Evolutionary conservation across 129 eudicot genomes (phyloP), one percentile per base, ranked within the genome.

Genomic region (Tagetes patula): DNA sequence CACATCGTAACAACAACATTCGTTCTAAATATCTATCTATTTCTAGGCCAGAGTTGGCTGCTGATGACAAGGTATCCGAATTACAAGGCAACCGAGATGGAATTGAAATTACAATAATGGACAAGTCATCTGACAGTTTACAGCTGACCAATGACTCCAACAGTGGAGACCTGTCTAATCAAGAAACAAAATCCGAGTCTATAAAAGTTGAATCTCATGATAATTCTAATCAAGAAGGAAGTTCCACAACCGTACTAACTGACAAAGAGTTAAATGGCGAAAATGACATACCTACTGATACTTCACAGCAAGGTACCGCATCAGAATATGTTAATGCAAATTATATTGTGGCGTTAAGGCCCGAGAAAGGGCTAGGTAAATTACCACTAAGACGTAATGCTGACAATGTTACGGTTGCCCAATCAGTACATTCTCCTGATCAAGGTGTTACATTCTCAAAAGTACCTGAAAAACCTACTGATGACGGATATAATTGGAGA

Each of bases 401-500:
- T 55, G 96, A 92, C 36, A 67, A 77, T 42, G 79, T 72, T 59
- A 45, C 74, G 41, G 81, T 72, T 59, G 48, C 74, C 39, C 87
- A 63, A 14, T 61, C 62, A 20, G 53, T 74, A 47, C 89, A 80
- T 20, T 59, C 87, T 20, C 53, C 87, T 75, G 85, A 74, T 81
- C 83, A 75, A 79, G 96, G 83, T 49, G 84, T 71, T 36, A 60
- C 80, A 50, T 75, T 87, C 53, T 73, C 80, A 71, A 85, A 68
- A 79, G 55, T 80, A 71, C 88, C 85, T 33, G 98, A 89, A 53
- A 89, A 87, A 79, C 88, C 91, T 60, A 82, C 84, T 1, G 89
- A 88, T 46, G 97, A 91, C 48, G 97, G 96, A 49, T 91, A 91
- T 86, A 91, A 86, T 67, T 91, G 96, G 92, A 79, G 97, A 77